Evolutionary conservation across 1,284 basidiomycete genomes (phyloP), one percentile per base, ranked within the genome.

Genomic region (Apiotrichum domesticum): DNA sequence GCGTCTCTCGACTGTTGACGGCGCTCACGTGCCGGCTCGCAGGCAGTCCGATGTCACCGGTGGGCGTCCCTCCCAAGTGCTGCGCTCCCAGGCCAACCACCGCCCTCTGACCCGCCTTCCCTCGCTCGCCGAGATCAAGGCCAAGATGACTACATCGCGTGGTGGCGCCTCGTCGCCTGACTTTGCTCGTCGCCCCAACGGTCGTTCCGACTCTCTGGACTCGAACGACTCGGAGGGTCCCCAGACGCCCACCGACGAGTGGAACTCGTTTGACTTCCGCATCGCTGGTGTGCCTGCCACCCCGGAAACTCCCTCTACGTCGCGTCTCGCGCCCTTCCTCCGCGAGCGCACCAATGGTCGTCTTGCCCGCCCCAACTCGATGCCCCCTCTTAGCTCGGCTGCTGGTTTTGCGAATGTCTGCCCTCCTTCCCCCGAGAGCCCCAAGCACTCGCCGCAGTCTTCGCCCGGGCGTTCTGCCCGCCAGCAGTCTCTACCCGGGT

Each of bases 101-200:
- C 35, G 40, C 14, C 40, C 15, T 34, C 42, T 46, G n/a, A 11
- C 49, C 4, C 64, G 64, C 15, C 64, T 75, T 15, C 73, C 73
- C 2, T 67, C 65, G 44, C 63, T 75, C 5, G 68, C 67, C 41
- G 67, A 75, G 66, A 73, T 75, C 41, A 70, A 75, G 54, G 69
- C 69, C 29, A 68, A 69, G 63, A 65, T 75, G 59, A 49, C 47
- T 4, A 49, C 3, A 15, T n/a, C 35, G 9, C 7, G 7, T 13
- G 33, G 33, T 10, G 32, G 46, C 35, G 13, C 52, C 51, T 48
- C 49, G 40, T 34, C 48, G 14, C 35, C 35, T 7, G 46, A 40
- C 34, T 11, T 32, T n/a, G 14, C 10, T 5, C 15, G 46, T 35
- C 41, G 45, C 14, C 34, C 33, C 32, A 52, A 56, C n/a, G 29